Percentiles rank a stretch among this genome's conserved stretches.
These are phyloP conservation scores for Dovyalis caffra DNA, from an alignment of 345 rosid genomes.

Conservation along the genomic window DNA sequence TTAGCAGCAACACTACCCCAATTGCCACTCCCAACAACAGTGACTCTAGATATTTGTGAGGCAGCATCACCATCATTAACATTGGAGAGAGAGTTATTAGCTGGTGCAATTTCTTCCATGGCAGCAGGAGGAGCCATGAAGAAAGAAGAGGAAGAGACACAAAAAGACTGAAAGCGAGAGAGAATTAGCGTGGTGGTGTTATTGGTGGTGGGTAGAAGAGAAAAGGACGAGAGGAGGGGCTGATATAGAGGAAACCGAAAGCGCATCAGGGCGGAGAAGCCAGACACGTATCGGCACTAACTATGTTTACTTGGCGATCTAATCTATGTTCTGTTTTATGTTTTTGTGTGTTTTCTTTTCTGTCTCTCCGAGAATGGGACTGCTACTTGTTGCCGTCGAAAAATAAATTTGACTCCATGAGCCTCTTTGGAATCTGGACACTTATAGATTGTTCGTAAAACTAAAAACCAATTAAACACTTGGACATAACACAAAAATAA, in stretches of 20 bases:
- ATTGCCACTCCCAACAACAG: slow-evolving; percentile 92
- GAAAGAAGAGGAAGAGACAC: slow-evolving; percentile 13
- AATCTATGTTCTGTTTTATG: slow-evolving; percentile 22
- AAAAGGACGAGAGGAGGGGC: neutral
- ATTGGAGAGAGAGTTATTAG: neutral
- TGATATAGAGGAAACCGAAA: slow-evolving; percentile 25
- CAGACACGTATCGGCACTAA: slow-evolving; percentile 39
- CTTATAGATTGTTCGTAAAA: too few relatives aligned
- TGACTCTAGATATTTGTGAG: slow-evolving; percentile 51
- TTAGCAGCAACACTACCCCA: slow-evolving; percentile 99
- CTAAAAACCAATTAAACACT: too few relatives aligned
- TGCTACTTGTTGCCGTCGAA: neutral
- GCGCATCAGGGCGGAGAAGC: slow-evolving; percentile 42
- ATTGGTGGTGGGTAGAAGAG: slow-evolving; percentile 6
- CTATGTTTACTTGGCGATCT: slow-evolving; percentile 42
- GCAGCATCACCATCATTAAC: slow-evolving; percentile 1
- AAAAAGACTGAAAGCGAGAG: slow-evolving; percentile 7
- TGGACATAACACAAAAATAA: too few relatives aligned
- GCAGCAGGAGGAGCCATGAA: slow-evolving; percentile 17
- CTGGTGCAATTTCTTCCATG: slow-evolving; percentile 14
- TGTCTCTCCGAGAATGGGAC: neutral
- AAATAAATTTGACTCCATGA: too few relatives aligned
- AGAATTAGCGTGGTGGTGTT: slow-evolving; percentile 7
- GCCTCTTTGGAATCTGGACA: too few relatives aligned
- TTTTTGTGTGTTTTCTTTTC: neutral